A percentile compares a stretch with the other conserved stretches of the same genome.
Evolutionary conservation across 202 grass and related monocot species (phyloP).

Genomic region (Musa balbisiana): DNA sequence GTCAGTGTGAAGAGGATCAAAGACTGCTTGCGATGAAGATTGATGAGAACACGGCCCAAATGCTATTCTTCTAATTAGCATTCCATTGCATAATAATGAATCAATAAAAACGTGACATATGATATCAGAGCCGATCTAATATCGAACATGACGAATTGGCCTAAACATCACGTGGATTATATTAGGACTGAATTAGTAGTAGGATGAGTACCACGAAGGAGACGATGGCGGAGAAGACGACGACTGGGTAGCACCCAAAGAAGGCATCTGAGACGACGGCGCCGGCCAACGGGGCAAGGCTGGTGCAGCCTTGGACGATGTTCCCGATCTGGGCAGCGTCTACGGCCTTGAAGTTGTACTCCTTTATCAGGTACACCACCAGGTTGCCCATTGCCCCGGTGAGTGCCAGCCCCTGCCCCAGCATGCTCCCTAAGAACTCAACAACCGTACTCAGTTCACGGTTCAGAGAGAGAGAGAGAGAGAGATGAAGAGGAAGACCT

Average conservation of each 20-base stretch:
- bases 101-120: too few relatives aligned
- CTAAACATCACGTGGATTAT: too few relatives aligned
- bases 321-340: constrained; percentile 61
- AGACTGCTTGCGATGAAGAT: constrained; percentile 27
- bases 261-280: constrained; percentile 66
- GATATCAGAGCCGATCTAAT: too few relatives aligned
- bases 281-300: constrained; percentile 43
- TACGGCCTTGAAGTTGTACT: constrained; percentile 59
- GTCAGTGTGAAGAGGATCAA: constrained; percentile 51
- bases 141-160: too few relatives aligned
- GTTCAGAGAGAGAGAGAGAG: neutral
- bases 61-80: too few relatives aligned
- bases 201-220: constrained; percentile 32
- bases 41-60: too few relatives aligned
- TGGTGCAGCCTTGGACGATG: constrained; percentile 42
- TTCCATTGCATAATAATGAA: too few relatives aligned
- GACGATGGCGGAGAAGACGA: constrained; percentile 37
- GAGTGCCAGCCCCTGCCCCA: constrained; percentile 26
- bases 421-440: constrained; percentile 5
- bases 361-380: constrained; percentile 54
- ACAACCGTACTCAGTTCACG: too few relatives aligned
- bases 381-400: constrained; percentile 39
- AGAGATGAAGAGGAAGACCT: constrained; percentile 7
- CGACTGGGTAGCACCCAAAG: constrained; percentile 51
- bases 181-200: too few relatives aligned